These are phyloP conservation scores for Aspergillus jensenii DNA, from an alignment of 2,329 filamentous ascomycete genomes.

Conservation along the genomic window DNA sequence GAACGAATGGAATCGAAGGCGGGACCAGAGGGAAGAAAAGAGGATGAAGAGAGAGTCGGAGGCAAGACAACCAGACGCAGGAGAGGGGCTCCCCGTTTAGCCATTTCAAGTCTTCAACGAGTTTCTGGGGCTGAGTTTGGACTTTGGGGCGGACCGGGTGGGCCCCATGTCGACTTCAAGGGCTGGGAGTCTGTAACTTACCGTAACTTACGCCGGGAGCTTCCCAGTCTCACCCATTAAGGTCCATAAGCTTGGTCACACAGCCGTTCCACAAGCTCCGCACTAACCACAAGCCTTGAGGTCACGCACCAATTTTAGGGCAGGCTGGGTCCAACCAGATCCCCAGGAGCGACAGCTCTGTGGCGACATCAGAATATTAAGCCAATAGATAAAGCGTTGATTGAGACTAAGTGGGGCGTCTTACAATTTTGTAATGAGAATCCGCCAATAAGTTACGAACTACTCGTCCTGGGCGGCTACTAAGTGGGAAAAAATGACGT, in stretches of 20 bases:
- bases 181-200: conserved; percentile 2
- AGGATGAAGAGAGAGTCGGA: conserved; percentile 17
- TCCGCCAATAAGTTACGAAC: conserved; percentile 8
- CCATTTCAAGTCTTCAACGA: conserved; percentile 6
- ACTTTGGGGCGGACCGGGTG: conserved; percentile 9
- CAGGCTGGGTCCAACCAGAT: conserved; percentile 18
- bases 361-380: conserved; percentile 16
- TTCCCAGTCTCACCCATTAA: neutral
- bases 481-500: conserved; percentile 17
- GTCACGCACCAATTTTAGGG: conserved; percentile 25
- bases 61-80: neutral
- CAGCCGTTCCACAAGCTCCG: conserved; percentile 11
- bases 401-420: conserved; percentile 7
- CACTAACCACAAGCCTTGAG: conserved; percentile 11
- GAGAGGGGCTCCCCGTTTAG: conserved; percentile 28
- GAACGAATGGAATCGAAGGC: conserved; percentile 24
- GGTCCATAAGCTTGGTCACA: conserved; percentile 13
- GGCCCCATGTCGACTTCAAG: neutral
- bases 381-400: conserved; percentile 13
- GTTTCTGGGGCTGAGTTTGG: conserved; percentile 28
- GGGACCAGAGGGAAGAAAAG: conserved; percentile 26
- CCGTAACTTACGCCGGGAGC: conserved; percentile 5
- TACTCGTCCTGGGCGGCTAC: conserved; percentile 12
- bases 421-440: conserved; percentile 6
- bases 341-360: conserved; percentile 15